Evolutionary conservation across 139 green algal species (phyloP), one percentile per base, ranked within the genome.

Genomic region (Pleodorina starrii): DNA sequence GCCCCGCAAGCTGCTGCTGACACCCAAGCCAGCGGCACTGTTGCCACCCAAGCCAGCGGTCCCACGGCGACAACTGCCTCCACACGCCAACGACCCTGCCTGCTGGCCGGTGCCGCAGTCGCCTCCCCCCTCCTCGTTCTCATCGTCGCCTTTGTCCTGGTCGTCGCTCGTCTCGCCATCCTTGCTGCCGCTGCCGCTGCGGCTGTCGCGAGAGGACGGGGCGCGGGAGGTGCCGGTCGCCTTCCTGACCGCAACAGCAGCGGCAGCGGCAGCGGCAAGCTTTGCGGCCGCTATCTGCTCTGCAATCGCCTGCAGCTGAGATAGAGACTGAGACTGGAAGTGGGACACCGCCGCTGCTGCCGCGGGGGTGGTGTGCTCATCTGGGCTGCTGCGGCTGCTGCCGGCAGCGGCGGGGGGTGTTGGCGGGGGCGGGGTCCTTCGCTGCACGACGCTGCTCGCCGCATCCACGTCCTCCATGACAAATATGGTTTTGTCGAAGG

Each of bases 391-490:
- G n/a, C n/a, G n/a, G n/a, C n/a, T n/a, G n/a, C n/a, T n/a, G n/a
- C n/a, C n/a, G n/a, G n/a, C n/a, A n/a, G n/a, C n/a, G n/a, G n/a
- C n/a, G n/a, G n/a, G n/a, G n/a, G n/a, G n/a, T n/a, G n/a, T n/a
- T n/a, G n/a, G n/a, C 29, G 63, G n/a, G n/a, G 63, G 7, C 63
- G 29, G 63, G 19, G 63, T 73, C 42, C 63, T 27, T 23, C 85
- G 84, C 48, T 91, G 80, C 11, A 93, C 90, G 19, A 93, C 87
- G 29, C 68, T 69, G 63, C 75, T 80, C 57, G 57, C 79, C 9
- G 79, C 90, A 59, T 95, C 93, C 32, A 94, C 90, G 72, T 95
- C 93, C 81, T 95, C 91, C 90, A 94, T 93, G 5, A 93, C 90
- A 63, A 94, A 94, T 57, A 95, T 94, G 74, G 89, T 93, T 76